A percentile compares a stretch with the other conserved stretches of the same genome.
Conservation (phyloP, 176 grass and related monocot genomes). For the Tillandsia leiboldiana region DNA sequence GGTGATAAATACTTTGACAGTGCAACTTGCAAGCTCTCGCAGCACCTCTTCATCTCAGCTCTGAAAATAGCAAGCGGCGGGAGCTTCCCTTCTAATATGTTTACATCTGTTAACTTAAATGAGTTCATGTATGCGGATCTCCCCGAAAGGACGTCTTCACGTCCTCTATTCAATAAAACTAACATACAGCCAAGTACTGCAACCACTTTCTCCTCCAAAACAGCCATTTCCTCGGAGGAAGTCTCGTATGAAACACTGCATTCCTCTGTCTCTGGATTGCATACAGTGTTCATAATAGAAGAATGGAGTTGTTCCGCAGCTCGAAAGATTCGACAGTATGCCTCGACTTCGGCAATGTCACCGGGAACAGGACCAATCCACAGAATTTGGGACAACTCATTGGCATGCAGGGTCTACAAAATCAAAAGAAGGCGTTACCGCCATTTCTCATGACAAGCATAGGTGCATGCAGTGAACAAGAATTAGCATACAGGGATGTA, state of each 20-base stretch:
- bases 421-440: background rate
- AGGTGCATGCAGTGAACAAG: too few relatives aligned
- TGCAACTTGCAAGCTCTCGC: constrained; percentile 84
- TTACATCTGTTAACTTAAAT: constrained; percentile 35
- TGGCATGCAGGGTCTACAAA: constrained; percentile 49
- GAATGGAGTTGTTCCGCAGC: constrained; percentile 71
- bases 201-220: constrained; percentile 82
- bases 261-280: constrained; percentile 84
- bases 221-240: constrained; percentile 49
- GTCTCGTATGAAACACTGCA: constrained; percentile 54
- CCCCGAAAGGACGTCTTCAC: constrained; percentile 71
- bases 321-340: constrained; percentile 87
- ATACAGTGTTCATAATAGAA: constrained; percentile 72
- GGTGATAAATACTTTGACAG: constrained; percentile 51
- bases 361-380: constrained; percentile 77
- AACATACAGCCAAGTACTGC: constrained; percentile 79
- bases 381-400: constrained; percentile 59
- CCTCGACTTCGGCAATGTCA: constrained; percentile 86
- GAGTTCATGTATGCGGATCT: constrained; percentile 31
- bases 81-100: constrained; percentile 44
- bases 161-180: constrained; percentile 54
- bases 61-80: constrained; percentile 77
- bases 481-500: too few relatives aligned
- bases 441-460: too few relatives aligned
- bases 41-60: constrained; percentile 86